Base-by-base conservation (phyloP, 2,329 filamentous ascomycete species). In the Botryotinia convoluta region DNA sequence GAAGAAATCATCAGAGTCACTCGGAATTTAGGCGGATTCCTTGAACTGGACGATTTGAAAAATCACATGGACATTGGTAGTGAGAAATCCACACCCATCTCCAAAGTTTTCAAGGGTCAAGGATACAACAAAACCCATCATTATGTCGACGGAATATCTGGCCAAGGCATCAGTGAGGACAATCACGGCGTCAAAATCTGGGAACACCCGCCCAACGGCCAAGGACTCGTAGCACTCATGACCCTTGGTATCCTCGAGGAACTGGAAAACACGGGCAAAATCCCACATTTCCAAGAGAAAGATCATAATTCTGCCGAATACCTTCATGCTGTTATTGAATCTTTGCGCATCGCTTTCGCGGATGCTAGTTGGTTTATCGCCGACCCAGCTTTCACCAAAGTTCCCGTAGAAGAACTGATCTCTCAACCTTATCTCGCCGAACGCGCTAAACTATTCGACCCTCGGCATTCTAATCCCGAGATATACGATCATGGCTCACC, bases 171-270 rank as follows among this genome's bases (percentile, higher is more conserved):
- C 29, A 81, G 82, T 7, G 78, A 81, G 73, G 78, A 81, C 37
- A 84, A 86, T 69, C 82, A 85, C 20, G 90, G 90, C 16, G 87
- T 98, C 60, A 91, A 97, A 80, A 85, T 99, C 0, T 98, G 95
- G 95, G 96, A 99, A 80, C 95, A 98, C 81, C 95, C 95, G 51
- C 96, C 96, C 14, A 98, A 98, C 79, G 95, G 96, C 0, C 96
- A 98, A 83, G 96, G 96, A 2, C 95, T 98, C 76, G 93, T 98
- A 3, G 96, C 96, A 0, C 85, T 98, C 45, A 97, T 98, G 91
- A 93, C 96, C 0, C 86, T 99, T 0, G 96, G 96, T 1, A 97
- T 98, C 77, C 85, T 99, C 67, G 91, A 98, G 81, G 90, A 95
- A 80, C 87, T 98, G 1, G 93, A 97, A 82, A 89, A 90, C 74